Base-by-base conservation (phyloP, 2,329 filamentous ascomycete species). In the Didymosphaeria variabile region DNA sequence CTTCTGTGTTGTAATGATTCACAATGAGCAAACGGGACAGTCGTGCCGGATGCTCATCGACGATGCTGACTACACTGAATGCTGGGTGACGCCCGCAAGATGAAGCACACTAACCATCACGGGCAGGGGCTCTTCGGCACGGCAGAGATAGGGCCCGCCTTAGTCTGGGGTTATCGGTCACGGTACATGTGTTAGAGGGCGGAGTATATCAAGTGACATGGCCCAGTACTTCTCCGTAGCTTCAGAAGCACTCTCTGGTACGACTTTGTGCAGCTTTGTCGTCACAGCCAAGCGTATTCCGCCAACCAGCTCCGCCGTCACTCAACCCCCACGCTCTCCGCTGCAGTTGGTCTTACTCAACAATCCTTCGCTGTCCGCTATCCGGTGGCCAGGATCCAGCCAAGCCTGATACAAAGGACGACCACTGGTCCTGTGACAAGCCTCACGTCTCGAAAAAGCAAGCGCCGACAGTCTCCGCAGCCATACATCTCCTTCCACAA, bases 401-500 rank as follows among this genome's bases (percentile, higher is more conserved):
- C 71, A 76, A 75, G 72, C 63, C 66, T 66, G 66, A 57, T 66
- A 75, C 73, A 70, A 64, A 67, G 61, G 71, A 64, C 65, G 64
- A 70, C 72, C 70, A 70, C 60, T 65, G 69, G 70, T 74, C 72
- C 74, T 71, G 73, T 76, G 73, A 77, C 74, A 51, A 67, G 55
- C 53, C 54, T 51, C 54, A 50, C 62, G 21, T 61, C 60, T 66
- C 51, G 53, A 70, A 72, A 69, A 67, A 70, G 67, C 68, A 71
- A 72, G 52, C 56, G 49, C 49, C 59, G 63, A 62, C 47, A 32
- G 58, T 59, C 57, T 53, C 40, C 54, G 62, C 64, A 67, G 65
- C 68, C 69, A 72, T 68, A 67, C 67, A 68, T 65, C 55, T 60
- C 67, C 60, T 31, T 57, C 64, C 62, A 61, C 63, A 66, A 57